Evolutionary conservation across 306 rosid species (phyloP).

Genomic region (Trichosanthes truncata): DNA sequence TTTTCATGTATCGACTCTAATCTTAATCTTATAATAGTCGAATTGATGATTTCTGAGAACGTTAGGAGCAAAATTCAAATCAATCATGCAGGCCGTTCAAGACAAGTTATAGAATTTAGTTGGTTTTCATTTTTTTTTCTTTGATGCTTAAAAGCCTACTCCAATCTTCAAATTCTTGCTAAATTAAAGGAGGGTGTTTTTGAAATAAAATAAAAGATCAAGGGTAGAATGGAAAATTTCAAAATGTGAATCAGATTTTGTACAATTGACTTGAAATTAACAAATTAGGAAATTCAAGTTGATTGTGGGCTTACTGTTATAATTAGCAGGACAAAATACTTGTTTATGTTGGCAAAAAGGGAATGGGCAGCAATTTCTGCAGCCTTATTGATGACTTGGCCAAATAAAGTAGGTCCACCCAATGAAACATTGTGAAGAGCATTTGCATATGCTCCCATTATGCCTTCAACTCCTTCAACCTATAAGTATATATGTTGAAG

Average conservation of each 20-base stretch:
- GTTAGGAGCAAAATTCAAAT: neutral
- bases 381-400: slow-evolving; percentile 62
- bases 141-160: too few species aligned
- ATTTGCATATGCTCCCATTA: slow-evolving; percentile 61
- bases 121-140: neutral
- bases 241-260: too few species aligned
- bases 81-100: neutral
- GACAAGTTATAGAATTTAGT: neutral
- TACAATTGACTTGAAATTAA: too few species aligned
- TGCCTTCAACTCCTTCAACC: slow-evolving; percentile 86
- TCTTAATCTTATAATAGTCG: too few species aligned
- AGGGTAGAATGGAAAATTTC: too few species aligned
- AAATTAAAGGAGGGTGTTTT: neutral
- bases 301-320: slow-evolving; percentile 43
- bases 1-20: too few species aligned
- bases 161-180: neutral
- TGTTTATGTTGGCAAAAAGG: slow-evolving; percentile 23
- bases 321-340: slow-evolving; percentile 63
- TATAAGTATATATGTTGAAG: too few species aligned
- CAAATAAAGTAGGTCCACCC: slow-evolving; percentile 83
- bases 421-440: slow-evolving; percentile 46
- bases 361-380: slow-evolving; percentile 58
- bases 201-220: neutral
- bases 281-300: neutral
- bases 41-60: too few species aligned